These are phyloP conservation scores for Sporothrix schenckii DNA, from an alignment of 2,329 filamentous ascomycete genomes.

Conservation along the genomic window DNA sequence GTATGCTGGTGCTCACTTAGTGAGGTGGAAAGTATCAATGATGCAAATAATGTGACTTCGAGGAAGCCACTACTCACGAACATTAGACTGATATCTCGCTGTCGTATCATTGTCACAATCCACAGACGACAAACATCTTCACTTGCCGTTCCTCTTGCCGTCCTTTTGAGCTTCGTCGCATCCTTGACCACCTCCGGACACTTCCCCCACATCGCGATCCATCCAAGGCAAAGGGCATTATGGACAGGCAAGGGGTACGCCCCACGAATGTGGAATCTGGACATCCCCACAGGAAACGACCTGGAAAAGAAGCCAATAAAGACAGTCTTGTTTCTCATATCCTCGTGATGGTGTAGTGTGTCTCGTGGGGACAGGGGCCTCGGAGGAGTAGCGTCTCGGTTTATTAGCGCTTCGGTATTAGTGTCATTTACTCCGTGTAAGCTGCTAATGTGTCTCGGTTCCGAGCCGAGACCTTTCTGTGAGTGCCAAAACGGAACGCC, in stretches of 20 bases:
- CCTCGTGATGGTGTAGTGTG: not conserved
- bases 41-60: no score
- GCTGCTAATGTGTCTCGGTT: not conserved
- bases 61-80: no score
- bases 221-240: not conserved
- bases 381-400: not conserved
- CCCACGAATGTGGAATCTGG: not conserved
- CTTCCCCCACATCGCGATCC: constrained; percentile 1
- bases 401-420: not conserved
- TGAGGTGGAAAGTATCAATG: no score
- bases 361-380: not conserved
- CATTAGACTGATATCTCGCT: no score
- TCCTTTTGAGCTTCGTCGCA: not conserved
- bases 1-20: no score
- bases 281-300: not conserved
- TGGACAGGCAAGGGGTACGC: not conserved
- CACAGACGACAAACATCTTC: not conserved
- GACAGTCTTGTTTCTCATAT: not conserved
- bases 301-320: not conserved
- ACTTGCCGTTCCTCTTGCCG: not conserved
- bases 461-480: not conserved
- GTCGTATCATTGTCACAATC: no score
- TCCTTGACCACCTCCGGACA: not conserved
- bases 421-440: constrained; percentile 1
- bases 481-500: no score